phyloP scores from a whole-genome alignment of 495 filamentous ascomycete species.

The Aspergillus steynii region DNA sequence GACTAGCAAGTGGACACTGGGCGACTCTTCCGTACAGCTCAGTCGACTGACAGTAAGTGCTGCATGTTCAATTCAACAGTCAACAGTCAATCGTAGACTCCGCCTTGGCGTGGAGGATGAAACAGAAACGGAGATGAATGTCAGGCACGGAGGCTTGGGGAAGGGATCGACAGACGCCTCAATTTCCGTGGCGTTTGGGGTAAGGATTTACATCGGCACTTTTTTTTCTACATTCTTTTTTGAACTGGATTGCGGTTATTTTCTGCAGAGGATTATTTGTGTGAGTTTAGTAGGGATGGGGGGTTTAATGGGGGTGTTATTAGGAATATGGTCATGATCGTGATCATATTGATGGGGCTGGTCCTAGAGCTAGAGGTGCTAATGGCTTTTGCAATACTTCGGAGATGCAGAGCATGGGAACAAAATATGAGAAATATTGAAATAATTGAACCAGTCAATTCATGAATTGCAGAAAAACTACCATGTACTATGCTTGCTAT shows the following conservation, averaged over 20 bases:
- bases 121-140: constrained; percentile 11
- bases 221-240: neutral
- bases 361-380: too few relatives aligned
- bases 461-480: neutral
- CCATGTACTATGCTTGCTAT: too few relatives aligned
- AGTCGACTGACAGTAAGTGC: neutral
- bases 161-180: constrained; percentile 2
- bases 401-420: too few relatives aligned
- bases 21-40: too few relatives aligned
- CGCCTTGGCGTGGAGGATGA: constrained; percentile 12
- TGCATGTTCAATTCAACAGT: too few relatives aligned
- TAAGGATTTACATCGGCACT: neutral
- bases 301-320: neutral
- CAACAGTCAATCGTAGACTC: neutral
- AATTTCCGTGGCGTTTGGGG: constrained; percentile 3
- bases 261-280: neutral
- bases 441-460: neutral
- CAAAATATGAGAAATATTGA: too few relatives aligned
- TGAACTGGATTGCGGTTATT: neutral
- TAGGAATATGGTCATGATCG: too few relatives aligned
- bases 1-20: neutral
- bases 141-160: neutral
- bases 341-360: neutral
- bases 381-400: too few relatives aligned
- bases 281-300: neutral